A percentile compares a stretch with the other conserved stretches of the same genome.
These are phyloP conservation scores for Lentinula lateritia DNA, from an alignment of 768 basidiomycete genomes.

Conservation along the genomic window DNA sequence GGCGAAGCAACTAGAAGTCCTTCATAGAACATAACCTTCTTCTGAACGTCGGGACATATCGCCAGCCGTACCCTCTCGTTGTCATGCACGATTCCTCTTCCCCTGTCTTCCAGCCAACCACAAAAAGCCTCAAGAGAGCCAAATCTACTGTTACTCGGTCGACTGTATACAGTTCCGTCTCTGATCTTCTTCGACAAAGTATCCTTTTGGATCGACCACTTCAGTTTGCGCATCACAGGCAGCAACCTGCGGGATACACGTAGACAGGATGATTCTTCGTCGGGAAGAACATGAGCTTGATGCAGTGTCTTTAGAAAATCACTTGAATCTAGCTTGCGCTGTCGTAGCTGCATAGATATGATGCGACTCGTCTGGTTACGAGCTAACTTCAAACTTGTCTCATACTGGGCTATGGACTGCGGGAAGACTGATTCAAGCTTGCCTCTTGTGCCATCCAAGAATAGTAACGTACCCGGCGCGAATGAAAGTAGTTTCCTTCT, in stretches of 20 bases:
- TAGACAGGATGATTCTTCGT: conserved; percentile 54
- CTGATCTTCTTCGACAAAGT: conserved; percentile 54
- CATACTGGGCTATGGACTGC: conserved; percentile 66
- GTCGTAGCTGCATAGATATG: conserved; percentile 49
- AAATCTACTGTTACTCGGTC: conserved; percentile 8
- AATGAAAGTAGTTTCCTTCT: conserved; percentile 60
- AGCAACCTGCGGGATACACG: conserved; percentile 56
- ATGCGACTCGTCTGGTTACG: conserved; percentile 48
- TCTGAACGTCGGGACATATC: conserved; percentile 58
- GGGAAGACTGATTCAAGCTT: neutral
- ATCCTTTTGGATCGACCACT: conserved; percentile 67
- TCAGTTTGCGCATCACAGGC: conserved; percentile 59
- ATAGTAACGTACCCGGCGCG: conserved; percentile 41
- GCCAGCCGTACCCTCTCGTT: conserved; percentile 64
- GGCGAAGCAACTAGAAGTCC: neutral
- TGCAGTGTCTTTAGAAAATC: conserved; percentile 36
- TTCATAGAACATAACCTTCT: conserved; percentile 59
- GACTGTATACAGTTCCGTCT: conserved; percentile 26
- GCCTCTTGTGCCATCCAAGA: neutral
- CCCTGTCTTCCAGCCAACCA: conserved; percentile 54
- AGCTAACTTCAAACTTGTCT: conserved; percentile 47
- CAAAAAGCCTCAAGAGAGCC: conserved; percentile 32
- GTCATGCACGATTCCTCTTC: conserved; percentile 47
- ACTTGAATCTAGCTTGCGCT: conserved; percentile 32
- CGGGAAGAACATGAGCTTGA: conserved; percentile 51